These are phyloP conservation scores for Purshia tridentata DNA, from an alignment of 306 rosid genomes.

Conservation along the genomic window DNA sequence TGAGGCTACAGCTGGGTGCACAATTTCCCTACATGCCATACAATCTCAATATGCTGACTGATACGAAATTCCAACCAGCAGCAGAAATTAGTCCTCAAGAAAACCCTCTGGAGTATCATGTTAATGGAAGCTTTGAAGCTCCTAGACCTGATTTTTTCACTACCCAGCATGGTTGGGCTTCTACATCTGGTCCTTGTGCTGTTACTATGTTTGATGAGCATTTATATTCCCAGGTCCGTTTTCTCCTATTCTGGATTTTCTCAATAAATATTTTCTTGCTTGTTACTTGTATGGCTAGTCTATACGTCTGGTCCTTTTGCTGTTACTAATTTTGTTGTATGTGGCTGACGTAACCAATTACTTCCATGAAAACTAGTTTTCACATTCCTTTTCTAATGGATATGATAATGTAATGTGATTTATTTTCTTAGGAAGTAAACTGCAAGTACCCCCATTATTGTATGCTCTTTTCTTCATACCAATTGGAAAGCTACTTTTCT, in stretches of 20 bases:
- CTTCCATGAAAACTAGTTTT: too few relatives aligned
- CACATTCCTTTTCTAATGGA: neutral
- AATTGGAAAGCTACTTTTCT: neutral
- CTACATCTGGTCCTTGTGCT: slow-evolving; percentile 67
- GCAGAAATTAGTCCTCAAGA: slow-evolving; percentile 58
- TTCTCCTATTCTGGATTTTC: neutral
- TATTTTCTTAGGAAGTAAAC: neutral
- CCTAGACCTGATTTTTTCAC: slow-evolving; percentile 55
- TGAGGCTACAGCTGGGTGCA: slow-evolving; percentile 53
- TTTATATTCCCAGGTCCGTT: slow-evolving; percentile 43
- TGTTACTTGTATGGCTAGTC: neutral
- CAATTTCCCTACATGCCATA: slow-evolving; percentile 73
- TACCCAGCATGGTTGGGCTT: slow-evolving; percentile 68
- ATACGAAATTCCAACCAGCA: slow-evolving; percentile 55
- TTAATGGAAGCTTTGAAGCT: slow-evolving; percentile 65
- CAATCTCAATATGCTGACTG: slow-evolving; percentile 53
- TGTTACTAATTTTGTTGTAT: neutral
- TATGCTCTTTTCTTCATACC: neutral
- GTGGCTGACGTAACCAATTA: neutral
- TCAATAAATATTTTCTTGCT: neutral
- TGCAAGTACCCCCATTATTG: neutral
- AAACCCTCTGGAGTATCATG: slow-evolving; percentile 56
- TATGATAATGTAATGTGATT: neutral
- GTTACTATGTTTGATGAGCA: slow-evolving; percentile 47
- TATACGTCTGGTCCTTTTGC: too few relatives aligned